Conservation (phyloP, 257 asterid genomes). For the Solanum virginianum region DNA sequence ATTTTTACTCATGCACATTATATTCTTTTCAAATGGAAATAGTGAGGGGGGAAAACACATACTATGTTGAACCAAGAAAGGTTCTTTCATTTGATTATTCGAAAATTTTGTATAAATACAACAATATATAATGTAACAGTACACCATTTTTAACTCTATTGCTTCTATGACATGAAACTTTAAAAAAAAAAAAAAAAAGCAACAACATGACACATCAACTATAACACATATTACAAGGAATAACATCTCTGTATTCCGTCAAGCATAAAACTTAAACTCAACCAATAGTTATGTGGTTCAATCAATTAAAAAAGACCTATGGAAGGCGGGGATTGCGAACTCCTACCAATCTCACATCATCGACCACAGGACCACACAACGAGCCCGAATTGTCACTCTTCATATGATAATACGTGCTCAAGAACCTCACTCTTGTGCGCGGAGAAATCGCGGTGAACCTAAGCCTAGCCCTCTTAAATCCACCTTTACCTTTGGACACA, state of each 20-base stretch:
- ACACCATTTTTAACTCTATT: background rate
- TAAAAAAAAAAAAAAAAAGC: background rate
- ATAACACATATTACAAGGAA: background rate
- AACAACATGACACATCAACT: background rate
- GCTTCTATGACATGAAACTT: background rate
- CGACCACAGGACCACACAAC: constrained; percentile 15
- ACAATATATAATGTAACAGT: background rate
- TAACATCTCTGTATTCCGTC: background rate
- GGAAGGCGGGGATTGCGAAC: background rate
- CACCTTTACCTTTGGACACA: constrained; percentile 8
- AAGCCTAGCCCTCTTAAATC: constrained; percentile 1
- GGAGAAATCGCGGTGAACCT: constrained; percentile 1
- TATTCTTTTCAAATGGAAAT: background rate
- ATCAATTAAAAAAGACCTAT: background rate
- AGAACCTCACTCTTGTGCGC: constrained; percentile 6
- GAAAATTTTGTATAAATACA: background rate
- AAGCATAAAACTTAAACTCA: background rate
- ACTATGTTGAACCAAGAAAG: background rate
- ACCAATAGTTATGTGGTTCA: background rate
- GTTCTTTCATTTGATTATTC: background rate
- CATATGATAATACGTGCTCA: constrained; percentile 7
- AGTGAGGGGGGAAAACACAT: background rate
- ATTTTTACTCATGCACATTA: background rate
- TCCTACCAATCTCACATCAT: constrained; percentile 8
- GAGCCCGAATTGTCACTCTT: constrained; percentile 7